Evolutionary conservation across 108 stramenopile genomes (phyloP).

Genomic region (Thalassiosira profunda): DNA sequence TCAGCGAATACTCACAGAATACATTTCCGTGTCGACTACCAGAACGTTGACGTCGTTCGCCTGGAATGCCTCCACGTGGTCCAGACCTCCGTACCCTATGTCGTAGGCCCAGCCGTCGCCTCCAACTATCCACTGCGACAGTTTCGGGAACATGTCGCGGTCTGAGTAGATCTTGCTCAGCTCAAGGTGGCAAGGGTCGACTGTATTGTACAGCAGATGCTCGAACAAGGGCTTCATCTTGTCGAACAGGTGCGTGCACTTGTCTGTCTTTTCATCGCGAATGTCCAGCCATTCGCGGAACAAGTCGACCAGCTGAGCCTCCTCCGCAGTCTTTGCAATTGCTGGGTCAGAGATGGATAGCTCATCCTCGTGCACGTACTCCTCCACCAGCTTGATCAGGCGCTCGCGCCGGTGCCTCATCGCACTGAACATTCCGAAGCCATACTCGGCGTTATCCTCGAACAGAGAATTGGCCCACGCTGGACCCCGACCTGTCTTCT

Average conservation of each 20-base stretch:
- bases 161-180: constrained; percentile 57
- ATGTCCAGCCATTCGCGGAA: constrained; percentile 63
- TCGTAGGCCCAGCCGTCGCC: constrained; percentile 81
- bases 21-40: constrained; percentile 75
- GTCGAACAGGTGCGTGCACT: constrained; percentile 57
- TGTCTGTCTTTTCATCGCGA: constrained; percentile 62
- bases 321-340: too few relatives aligned
- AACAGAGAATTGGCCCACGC: constrained; percentile 74
- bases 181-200: neutral
- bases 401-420: constrained; percentile 64
- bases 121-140: constrained; percentile 70
- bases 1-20: too few relatives aligned
- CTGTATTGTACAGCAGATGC: constrained; percentile 18
- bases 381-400: constrained; percentile 40
- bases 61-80: constrained; percentile 68
- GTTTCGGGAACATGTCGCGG: constrained; percentile 71
- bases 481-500: constrained; percentile 62
- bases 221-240: constrained; percentile 67
- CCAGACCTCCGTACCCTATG: constrained; percentile 66
- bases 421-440: constrained; percentile 68
- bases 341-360: too few relatives aligned
- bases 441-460: constrained; percentile 70
- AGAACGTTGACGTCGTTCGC: constrained; percentile 72
- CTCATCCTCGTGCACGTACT: constrained; percentile 50
- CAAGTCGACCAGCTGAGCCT: constrained; percentile 39